Evolutionary conservation across 495 filamentous ascomycete species (phyloP).

Genomic region (Aspergillus leporis): DNA sequence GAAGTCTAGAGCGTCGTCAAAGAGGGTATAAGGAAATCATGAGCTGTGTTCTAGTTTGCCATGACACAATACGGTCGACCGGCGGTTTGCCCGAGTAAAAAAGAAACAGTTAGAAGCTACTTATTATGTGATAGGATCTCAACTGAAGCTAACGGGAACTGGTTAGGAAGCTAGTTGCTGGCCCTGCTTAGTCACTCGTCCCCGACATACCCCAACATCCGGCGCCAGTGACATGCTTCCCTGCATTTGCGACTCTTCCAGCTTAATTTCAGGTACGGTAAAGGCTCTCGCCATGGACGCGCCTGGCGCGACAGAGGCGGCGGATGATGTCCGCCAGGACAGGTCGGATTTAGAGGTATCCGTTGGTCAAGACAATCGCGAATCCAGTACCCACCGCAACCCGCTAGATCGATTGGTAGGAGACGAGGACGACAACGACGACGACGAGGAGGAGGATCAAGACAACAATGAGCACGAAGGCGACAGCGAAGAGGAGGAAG

Average conservation of each 20-base stretch:
- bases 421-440: conserved; percentile 20
- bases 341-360: conserved; percentile 22
- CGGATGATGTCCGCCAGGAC: conserved; percentile 24
- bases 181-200: conserved; percentile 6
- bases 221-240: conserved; percentile 17
- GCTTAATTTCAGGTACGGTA: conserved; percentile 30
- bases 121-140: no score
- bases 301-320: conserved; percentile 42
- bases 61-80: no score
- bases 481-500: conserved; percentile 47
- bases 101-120: no score
- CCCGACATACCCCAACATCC: conserved; percentile 3
- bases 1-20: neutral
- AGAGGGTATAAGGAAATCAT: conserved; percentile 9
- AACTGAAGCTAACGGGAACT: neutral
- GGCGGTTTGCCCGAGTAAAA: no score
- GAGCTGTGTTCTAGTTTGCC: no score
- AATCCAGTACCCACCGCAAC: conserved; percentile 15
- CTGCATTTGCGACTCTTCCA: neutral
- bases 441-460: conserved; percentile 24
- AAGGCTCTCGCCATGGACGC: conserved; percentile 45
- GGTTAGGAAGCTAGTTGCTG: neutral
- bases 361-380: conserved; percentile 17
- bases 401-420: conserved; percentile 19
- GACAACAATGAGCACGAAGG: conserved; percentile 26